These are phyloP conservation scores for Lipomyces sp. DNA, from an alignment of 805 yeast species.

Conservation along the genomic window DNA sequence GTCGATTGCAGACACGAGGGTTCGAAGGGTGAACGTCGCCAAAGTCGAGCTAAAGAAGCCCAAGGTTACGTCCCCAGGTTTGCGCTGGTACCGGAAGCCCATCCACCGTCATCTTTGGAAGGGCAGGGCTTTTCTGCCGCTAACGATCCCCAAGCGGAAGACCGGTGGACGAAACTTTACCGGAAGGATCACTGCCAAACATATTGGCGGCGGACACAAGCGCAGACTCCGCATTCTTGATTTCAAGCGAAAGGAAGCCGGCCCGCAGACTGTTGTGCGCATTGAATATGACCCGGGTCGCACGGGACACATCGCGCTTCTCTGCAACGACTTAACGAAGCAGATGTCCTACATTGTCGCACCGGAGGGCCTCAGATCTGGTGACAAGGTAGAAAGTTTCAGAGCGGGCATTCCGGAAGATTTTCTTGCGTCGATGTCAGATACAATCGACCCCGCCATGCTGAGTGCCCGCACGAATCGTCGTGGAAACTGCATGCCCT, in stretches of 20 bases:
- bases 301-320: conserved; percentile 85
- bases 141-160: conserved; percentile 69
- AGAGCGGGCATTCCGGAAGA: conserved; percentile 81
- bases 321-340: conserved; percentile 61
- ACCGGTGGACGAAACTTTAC: conserved; percentile 86
- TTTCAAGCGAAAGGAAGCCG: conserved; percentile 61
- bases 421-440: conserved; percentile 65
- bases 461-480: conserved; percentile 81
- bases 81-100: conserved; percentile 75
- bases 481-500: conserved; percentile 92
- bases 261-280: conserved; percentile 75
- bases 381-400: conserved; percentile 86
- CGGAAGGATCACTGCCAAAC: conserved; percentile 87
- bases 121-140: conserved; percentile 72
- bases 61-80: conserved; percentile 27
- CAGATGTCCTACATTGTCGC: conserved; percentile 80
- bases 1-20: background rate
- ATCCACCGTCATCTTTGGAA: conserved; percentile 81
- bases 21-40: conserved; percentile 3
- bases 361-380: conserved; percentile 86
- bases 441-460: conserved; percentile 81
- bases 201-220: conserved; percentile 95
- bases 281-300: conserved; percentile 96
- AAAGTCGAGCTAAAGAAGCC: conserved; percentile 14
- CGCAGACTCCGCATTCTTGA: conserved; percentile 83